Conservation (phyloP, 805 yeast species). For the Yarrowia bubula region DNA sequence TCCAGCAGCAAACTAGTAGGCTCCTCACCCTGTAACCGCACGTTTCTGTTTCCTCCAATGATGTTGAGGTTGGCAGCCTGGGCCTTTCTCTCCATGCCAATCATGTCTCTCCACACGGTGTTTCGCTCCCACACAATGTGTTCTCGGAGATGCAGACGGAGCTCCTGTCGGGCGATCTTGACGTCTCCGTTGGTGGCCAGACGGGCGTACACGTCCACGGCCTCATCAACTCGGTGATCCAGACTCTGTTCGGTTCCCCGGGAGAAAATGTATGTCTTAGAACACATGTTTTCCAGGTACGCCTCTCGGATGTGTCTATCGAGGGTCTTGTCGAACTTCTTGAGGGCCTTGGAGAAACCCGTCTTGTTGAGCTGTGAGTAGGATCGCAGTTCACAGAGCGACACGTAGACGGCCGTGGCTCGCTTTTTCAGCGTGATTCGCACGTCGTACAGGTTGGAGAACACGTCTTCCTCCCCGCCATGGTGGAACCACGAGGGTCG, state of each 20-base stretch:
- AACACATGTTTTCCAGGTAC: conserved; percentile 49
- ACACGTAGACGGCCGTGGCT: conserved; percentile 63
- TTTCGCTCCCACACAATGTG: conserved; percentile 97
- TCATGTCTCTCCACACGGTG: conserved; percentile 97
- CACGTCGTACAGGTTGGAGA: conserved; percentile 30
- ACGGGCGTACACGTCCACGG: conserved; percentile 55
- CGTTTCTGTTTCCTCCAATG: conserved; percentile 32
- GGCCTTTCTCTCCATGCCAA: conserved; percentile 81
- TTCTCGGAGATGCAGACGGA: conserved; percentile 67
- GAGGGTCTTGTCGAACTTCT: conserved; percentile 86
- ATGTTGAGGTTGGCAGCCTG: conserved; percentile 56
- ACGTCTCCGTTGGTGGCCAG: conserved; percentile 44
- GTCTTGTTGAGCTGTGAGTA: conserved; percentile 80
- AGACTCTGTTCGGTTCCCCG: conserved; percentile 49
- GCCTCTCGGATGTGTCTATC: conserved; percentile 57
- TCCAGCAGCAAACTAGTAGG: conserved; percentile 10
- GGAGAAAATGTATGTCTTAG: conserved; percentile 56
- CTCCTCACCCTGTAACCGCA: conserved; percentile 36
- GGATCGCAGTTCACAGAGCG: conserved; percentile 77
- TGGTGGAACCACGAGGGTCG: conserved; percentile 27
- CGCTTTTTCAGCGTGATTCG: conserved; percentile 67
- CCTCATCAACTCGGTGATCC: conserved; percentile 52
- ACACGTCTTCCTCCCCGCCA: conserved; percentile 24
- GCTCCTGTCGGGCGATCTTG: conserved; percentile 48
- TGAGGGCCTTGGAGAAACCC: conserved; percentile 85